Base-by-base conservation (phyloP, 2,329 filamentous ascomycete genomes). In the Penicillium sp. region DNA sequence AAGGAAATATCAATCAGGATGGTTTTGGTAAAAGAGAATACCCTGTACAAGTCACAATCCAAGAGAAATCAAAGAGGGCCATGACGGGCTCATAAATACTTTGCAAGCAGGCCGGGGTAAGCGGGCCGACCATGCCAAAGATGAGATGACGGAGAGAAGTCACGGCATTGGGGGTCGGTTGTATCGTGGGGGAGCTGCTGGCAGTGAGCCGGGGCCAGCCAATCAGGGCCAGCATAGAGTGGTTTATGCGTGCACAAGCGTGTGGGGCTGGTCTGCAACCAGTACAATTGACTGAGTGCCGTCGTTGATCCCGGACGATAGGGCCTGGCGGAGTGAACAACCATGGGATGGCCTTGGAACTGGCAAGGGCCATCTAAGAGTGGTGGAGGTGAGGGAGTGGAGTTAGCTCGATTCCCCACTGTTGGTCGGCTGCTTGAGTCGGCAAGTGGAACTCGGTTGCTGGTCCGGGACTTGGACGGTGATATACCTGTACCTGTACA, bases 131-230 rank as follows among this genome's bases (percentile, higher is more conserved):
- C 28, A 33, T 19, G 28, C 24, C 37, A 18, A n/a, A 37, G 29
- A 52, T 48, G 49, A 47, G 52, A 47, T 47, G 52, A 64, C 67
- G 68, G 68, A 59, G 67, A 64, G 39, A 59, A 65, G 67, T 56
- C 63, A 68, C 70, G 70, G 70, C 70, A 73, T 64, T 72, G 64
- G 67, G 55, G 48, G 52, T 71, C 68, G 68, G 69, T 58, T 70
- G 65, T 61, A 66, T 66, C 56, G 60, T 60, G 58, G 63, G 55
- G 55, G 57, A 55, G 54, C 45, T 55, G 36, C 33, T 44, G 47
- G 46, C 36, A 24, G 29, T 53, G 55, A 49, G 56, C 54, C 33
- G 37, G 37, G 40, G 39, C 6, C 9, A 29, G 23, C 55, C 56
- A 60, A 57, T 60, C 31, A 48, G 33, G 8, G 33, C n/a, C 24